Evolutionary conservation across 176 grass and related monocot species (phyloP), one percentile per base, ranked within the genome.

Genomic region (Olyra latifolia): DNA sequence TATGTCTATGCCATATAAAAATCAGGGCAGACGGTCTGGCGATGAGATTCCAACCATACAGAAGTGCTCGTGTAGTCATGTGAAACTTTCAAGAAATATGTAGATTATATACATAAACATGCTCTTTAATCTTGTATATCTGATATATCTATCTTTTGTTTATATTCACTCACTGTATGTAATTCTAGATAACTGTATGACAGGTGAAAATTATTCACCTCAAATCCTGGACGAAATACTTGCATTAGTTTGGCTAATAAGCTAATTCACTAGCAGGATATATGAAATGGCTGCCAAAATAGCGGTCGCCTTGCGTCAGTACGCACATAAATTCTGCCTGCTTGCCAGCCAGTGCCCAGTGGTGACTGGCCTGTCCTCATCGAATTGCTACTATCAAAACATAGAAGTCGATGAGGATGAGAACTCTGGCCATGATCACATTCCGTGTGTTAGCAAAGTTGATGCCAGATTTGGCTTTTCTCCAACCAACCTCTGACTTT

Each of bases 301-400:
- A 76, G 63, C 24, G 17, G 63, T 89, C 63, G 25, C 39, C 39
- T 76, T 69, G 66, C 70, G 73, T 85, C 82, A 75, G 17, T 56
- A 83, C 69, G 47, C 11, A 62, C 62, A 69, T 41, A 6, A 46
- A 38, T 80, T 89, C 76, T 81, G 81, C 64, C 39, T 29, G 29
- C 35, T 71, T 80, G 71, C 46, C 63, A 65, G 47, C 45, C 23
- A 71, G 54, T 82, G 50, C 39, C 45, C 23, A 71, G 54, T 82
- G 50, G 43, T 25, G 62, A 62, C 53, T 58, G 63, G 63, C 39
- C 48, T 81, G 71, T 71, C 55, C 77, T 85, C 83, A 81, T 85
- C 82, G 38, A 80, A 19, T 71, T 70, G 39, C 71, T 42, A 61
- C 54, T 84, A 54, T 74, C 61, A 79, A 47, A 75, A 47, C 70